Evolutionary conservation across 805 yeast genomes (phyloP), one percentile per base, ranked within the genome.

Genomic region (Candida sonorensis): DNA sequence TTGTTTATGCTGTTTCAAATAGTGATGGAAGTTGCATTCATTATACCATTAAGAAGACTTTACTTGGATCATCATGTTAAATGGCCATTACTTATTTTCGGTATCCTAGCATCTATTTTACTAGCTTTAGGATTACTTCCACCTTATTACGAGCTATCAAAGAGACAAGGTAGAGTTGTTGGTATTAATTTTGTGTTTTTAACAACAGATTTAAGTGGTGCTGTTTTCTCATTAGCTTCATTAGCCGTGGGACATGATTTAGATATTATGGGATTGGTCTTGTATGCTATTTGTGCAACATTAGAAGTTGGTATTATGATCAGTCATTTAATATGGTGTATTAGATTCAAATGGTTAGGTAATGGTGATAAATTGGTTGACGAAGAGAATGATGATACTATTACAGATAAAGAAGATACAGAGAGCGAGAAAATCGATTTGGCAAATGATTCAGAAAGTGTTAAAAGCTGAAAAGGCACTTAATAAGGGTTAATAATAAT

Each of bases 261-360:
- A 51, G 96, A 88, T 53, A 55, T 75, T n/a, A 67, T 90, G 72
- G 92, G 96, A 27, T 69, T 83, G 41, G 66, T 82, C 0, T 64
- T 88, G 23, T 88, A 88, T 52, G 66, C 75, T 9, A 66, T 86
- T 13, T 87, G 88, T 22, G 75, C 87, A 4, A 73, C 57, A 1
- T 50, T 87, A 53, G 97, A 88, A 49, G 33, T 79, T 2, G 97
- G 96, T 0, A 82, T 88, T 10, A 74, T 82, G 45, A 19, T 61
- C 0, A 73, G 85, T 30, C 96, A 86, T 35, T 44, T 68, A 7
- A 60, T 81, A 10, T 87, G 96, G 96, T 62, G 66, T 46, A 38
- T 72, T 28, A 52, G 77, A 43, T 61, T 67, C 43, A 56, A 41
- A 29, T 35, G 42, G 37, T 40, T 53, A 12, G 33, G 35, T 18